Conservation (phyloP, 352 stramenopile species). For the Globisporangium solare region DNA sequence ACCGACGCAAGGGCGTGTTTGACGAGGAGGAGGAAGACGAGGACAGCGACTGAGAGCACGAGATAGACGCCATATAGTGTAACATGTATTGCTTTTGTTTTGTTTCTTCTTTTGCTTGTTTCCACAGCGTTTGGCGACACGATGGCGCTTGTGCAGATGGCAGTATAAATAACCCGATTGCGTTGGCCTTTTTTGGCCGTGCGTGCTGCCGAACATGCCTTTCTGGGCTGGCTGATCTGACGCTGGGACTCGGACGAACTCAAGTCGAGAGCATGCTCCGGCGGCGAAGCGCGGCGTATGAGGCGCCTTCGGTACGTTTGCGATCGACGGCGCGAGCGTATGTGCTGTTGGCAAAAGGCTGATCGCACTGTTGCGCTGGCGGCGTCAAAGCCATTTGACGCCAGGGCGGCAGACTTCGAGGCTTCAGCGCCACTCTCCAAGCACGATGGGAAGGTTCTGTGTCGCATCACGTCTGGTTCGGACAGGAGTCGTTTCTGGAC, state of each 20-base stretch:
- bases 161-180: too few species aligned
- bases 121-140: too few species aligned
- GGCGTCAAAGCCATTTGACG: background rate
- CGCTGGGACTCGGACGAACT: too few species aligned
- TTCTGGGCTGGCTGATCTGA: too few species aligned
- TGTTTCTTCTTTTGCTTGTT: too few species aligned
- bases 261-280: conserved; percentile 7
- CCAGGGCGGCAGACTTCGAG: conserved; percentile 4
- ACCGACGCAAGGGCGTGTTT: conserved; percentile 70
- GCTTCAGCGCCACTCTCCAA: background rate
- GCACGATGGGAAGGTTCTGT: conserved; percentile 8
- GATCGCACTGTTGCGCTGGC: background rate
- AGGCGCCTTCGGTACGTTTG: conserved; percentile 8
- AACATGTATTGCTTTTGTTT: too few species aligned
- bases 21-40: conserved; percentile 69
- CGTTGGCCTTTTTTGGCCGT: too few species aligned
- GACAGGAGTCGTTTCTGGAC: conserved; percentile 23
- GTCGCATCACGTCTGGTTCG: background rate
- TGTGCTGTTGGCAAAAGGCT: background rate
- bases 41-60: conserved; percentile 14
- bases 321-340: too few species aligned
- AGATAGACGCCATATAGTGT: too few species aligned
- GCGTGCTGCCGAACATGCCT: too few species aligned
- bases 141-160: too few species aligned
- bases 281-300: conserved; percentile 11